Conservation (phyloP, 2,329 filamentous ascomycete genomes). For the Pochonia chlamydosporia region DNA sequence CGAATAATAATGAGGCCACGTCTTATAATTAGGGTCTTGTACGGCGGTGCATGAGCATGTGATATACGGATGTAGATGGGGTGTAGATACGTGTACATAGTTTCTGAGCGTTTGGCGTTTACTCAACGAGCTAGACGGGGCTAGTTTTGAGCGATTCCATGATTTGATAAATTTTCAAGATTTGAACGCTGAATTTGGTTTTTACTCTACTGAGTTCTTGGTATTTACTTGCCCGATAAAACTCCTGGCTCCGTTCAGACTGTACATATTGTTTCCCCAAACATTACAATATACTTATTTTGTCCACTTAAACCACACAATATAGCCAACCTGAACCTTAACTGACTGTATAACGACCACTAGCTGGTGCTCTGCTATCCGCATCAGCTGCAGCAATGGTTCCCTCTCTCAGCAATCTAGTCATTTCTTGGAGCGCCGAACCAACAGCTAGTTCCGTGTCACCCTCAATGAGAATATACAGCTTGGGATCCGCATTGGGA, state of each 20-base stretch:
- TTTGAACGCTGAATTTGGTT: background rate
- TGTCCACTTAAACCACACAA: no score
- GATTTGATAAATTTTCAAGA: no score
- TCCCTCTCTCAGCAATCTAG: conserved; percentile 80
- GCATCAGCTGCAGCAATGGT: conserved; percentile 84
- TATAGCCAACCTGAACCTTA: no score
- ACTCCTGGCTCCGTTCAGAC: background rate
- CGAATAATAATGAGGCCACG: conserved; percentile 41
- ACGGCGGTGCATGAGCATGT: background rate
- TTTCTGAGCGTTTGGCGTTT: no score
- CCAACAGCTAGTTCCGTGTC: conserved; percentile 92
- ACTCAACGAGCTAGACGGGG: no score
- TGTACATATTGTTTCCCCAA: background rate
- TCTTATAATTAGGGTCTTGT: conserved; percentile 25
- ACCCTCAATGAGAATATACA: conserved; percentile 96
- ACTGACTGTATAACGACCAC: conserved; percentile 81
- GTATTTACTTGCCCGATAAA: no score
- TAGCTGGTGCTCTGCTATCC: conserved; percentile 71
- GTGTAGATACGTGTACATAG: no score
- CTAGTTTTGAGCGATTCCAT: no score
- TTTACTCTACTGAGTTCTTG: background rate
- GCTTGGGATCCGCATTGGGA: conserved; percentile 73
- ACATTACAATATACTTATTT: background rate
- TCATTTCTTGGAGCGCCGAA: conserved; percentile 84
- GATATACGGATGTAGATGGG: background rate